These are phyloP conservation scores for Acorus calamus DNA, from an alignment of 106 monocot species.

Conservation along the genomic window DNA sequence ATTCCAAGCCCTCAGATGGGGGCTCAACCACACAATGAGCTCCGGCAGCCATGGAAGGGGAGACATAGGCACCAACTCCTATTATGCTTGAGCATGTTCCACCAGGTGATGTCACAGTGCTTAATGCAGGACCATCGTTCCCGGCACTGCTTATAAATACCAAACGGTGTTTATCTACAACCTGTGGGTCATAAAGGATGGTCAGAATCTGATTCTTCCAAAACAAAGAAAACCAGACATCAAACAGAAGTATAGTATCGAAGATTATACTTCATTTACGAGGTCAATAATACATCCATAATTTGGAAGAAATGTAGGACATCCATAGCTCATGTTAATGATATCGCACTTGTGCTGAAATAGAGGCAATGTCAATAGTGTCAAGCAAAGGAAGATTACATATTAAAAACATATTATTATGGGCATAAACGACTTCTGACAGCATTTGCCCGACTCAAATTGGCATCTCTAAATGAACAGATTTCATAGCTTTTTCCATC, in stretches of 20 bases:
- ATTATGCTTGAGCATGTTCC: constrained; percentile 88
- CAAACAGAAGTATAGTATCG: too few relatives aligned
- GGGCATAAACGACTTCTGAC: too few relatives aligned
- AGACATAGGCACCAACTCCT: constrained; percentile 97
- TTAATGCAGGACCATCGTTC: constrained; percentile 91
- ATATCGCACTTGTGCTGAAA: constrained; percentile 96
- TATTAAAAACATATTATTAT: too few relatives aligned
- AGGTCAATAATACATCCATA: constrained; percentile 95
- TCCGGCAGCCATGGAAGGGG: constrained; percentile 94
- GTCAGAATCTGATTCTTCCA: background rate
- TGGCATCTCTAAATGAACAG: too few relatives aligned
- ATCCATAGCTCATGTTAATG: constrained; percentile 99
- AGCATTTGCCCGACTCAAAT: too few relatives aligned
- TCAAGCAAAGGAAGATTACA: too few relatives aligned
- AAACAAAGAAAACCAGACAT: constrained; percentile 2
- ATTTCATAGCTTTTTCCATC: too few relatives aligned
- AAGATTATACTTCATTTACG: constrained; percentile 62
- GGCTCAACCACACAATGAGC: constrained; percentile 85
- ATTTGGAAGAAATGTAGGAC: constrained; percentile 75
- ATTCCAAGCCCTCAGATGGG: constrained; percentile 75
- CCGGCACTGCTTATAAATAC: constrained; percentile 97
- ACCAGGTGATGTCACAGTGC: constrained; percentile 90
- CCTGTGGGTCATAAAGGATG: constrained; percentile 28
- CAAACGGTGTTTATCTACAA: constrained; percentile 71
- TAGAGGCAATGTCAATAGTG: constrained; percentile 8